These are phyloP conservation scores for Aureobasidium vineae DNA, from an alignment of 2,329 filamentous ascomycete species.

Conservation along the genomic window DNA sequence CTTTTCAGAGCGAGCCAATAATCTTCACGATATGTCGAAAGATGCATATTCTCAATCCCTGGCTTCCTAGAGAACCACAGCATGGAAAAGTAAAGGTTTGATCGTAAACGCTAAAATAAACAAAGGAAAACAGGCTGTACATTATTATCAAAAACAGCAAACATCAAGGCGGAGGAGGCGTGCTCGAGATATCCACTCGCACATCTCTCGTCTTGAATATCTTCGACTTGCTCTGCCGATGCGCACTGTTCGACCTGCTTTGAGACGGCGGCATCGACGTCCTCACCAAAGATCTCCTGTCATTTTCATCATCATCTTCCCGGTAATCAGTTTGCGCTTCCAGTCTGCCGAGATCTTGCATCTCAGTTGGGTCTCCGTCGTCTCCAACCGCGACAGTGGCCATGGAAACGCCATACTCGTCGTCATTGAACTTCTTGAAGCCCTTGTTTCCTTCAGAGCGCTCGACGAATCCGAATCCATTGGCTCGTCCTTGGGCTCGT, in stretches of 20 bases:
- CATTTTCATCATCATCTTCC: slow-evolving; percentile 2
- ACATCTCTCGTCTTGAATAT: slow-evolving; percentile 20
- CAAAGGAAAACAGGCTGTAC: background rate
- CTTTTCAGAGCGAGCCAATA: background rate
- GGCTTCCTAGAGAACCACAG: too few species aligned
- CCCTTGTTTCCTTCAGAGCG: slow-evolving; percentile 8
- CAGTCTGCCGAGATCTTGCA: slow-evolving; percentile 8
- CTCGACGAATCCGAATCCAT: slow-evolving; percentile 1
- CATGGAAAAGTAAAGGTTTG: too few species aligned
- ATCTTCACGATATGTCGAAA: too few species aligned
- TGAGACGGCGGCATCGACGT: background rate
- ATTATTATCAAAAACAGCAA: background rate
- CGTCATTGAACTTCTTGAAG: slow-evolving; percentile 8
- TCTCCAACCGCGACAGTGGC: background rate
- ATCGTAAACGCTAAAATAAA: background rate
- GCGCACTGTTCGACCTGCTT: background rate
- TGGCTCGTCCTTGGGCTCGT: background rate
- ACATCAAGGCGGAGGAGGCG: background rate
- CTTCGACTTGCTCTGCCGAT: slow-evolving; percentile 6
- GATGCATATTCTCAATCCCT: too few species aligned
- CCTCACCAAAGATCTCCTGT: slow-evolving; percentile 17
- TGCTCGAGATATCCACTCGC: background rate
- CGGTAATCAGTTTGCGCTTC: background rate
- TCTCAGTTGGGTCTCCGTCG: background rate
- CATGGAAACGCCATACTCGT: slow-evolving; percentile 6